These are phyloP conservation scores for Pichia kudriavzevii DNA, from an alignment of 1,139 yeast genomes.

Conservation along the genomic window DNA sequence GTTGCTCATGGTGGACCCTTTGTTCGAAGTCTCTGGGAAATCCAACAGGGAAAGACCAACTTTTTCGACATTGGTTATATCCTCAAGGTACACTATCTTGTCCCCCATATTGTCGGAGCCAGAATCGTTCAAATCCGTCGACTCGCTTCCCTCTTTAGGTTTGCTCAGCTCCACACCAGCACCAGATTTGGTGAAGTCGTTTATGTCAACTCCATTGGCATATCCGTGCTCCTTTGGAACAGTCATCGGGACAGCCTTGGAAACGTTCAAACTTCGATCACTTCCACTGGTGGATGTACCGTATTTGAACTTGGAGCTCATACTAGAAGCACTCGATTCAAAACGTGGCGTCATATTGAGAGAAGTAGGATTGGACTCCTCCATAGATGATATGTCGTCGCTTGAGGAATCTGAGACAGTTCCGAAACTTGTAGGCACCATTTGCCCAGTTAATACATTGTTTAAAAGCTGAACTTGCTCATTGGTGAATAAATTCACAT, in stretches of 20 bases:
- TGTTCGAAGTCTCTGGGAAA: constrained; percentile 3
- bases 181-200: no score
- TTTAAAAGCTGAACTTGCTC: constrained; percentile 33
- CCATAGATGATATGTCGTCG: neutral
- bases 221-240: no score
- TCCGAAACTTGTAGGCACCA: neutral
- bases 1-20: neutral
- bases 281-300: constrained; percentile 2
- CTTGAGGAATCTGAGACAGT: constrained; percentile 3
- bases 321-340: constrained; percentile 8
- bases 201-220: no score
- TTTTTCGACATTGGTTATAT: constrained; percentile 8
- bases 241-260: no score
- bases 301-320: constrained; percentile 1
- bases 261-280: constrained; percentile 1
- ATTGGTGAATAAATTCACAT: constrained; percentile 30
- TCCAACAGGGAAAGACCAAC: constrained; percentile 4
- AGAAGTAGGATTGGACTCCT: constrained; percentile 2
- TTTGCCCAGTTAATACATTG: constrained; percentile 15
- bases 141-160: neutral
- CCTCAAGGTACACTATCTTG: constrained; percentile 4
- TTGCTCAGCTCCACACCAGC: no score
- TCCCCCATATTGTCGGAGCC: neutral
- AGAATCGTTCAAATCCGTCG: constrained; percentile 1
- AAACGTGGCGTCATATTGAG: constrained; percentile 3